phyloP scores from a whole-genome alignment of 768 basidiomycete genomes.

The Naematelia encephala region DNA sequence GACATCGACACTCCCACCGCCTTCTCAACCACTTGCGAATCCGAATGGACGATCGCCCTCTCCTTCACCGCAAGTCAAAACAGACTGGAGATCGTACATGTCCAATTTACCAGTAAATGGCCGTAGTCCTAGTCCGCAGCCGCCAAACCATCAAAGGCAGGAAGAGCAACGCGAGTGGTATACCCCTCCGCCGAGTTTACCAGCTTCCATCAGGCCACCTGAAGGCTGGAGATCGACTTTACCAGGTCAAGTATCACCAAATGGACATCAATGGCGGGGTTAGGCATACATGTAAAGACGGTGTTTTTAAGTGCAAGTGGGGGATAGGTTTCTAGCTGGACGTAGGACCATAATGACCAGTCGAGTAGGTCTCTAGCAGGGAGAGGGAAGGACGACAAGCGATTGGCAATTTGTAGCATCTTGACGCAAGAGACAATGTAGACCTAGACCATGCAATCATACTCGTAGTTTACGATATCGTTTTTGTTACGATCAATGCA shows the following conservation, averaged over 20 bases:
- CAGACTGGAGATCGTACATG: slow-evolving; percentile 41
- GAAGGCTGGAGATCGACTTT: slow-evolving; percentile 40
- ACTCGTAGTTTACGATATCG: too few relatives aligned
- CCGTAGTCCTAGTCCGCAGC: slow-evolving; percentile 14
- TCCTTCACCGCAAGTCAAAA: slow-evolving; percentile 8
- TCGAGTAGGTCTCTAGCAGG: neutral
- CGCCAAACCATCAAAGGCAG: neutral
- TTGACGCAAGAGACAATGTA: neutral
- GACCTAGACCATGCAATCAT: neutral
- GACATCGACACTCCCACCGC: slow-evolving; percentile 2
- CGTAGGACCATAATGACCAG: too few relatives aligned
- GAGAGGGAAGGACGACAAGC: neutral
- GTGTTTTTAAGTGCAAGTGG: too few relatives aligned
- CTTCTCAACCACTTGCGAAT: neutral
- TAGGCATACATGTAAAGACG: neutral
- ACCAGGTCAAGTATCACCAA: slow-evolving; percentile 16
- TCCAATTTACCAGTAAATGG: slow-evolving; percentile 15
- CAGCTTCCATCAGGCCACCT: slow-evolving; percentile 36
- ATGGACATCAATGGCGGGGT: slow-evolving; percentile 36
- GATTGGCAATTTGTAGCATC: neutral
- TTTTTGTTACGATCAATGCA: neutral
- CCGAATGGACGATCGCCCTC: slow-evolving; percentile 4
- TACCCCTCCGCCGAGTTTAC: slow-evolving; percentile 40
- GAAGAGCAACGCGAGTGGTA: slow-evolving; percentile 24
- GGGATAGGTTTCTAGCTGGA: too few relatives aligned